These are phyloP conservation scores for Bonia amplexicaulis DNA, from an alignment of 176 grass and related monocot species.

Conservation along the genomic window DNA sequence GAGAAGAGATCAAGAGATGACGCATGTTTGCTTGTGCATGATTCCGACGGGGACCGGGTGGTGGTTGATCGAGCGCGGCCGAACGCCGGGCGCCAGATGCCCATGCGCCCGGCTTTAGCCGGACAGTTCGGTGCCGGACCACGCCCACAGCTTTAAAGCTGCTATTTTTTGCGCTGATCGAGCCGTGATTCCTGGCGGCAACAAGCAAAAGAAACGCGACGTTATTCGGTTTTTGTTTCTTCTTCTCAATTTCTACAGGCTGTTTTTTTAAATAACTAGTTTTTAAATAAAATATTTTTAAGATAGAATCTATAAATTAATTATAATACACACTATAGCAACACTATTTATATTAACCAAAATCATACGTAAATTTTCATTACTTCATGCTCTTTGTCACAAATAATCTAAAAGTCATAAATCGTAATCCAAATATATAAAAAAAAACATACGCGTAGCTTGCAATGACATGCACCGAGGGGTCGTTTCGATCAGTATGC, in stretches of 20 bases:
- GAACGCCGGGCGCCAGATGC: neutral
- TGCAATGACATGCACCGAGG: neutral
- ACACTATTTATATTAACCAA: too few species aligned
- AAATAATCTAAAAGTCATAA: too few species aligned
- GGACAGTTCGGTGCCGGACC: conserved; percentile 28
- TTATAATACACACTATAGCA: too few species aligned
- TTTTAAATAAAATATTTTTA: too few species aligned
- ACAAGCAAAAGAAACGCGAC: neutral
- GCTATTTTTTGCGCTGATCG: neutral
- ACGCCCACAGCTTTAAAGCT: conserved; percentile 7
- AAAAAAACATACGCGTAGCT: neutral
- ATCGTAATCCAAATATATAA: fast-evolving
- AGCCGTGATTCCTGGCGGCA: neutral
- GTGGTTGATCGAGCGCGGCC: neutral
- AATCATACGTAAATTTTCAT: too few species aligned
- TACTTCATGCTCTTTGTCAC: fast-evolving
- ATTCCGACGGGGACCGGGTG: neutral
- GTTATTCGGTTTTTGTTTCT: neutral
- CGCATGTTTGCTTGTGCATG: neutral
- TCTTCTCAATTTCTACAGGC: too few species aligned
- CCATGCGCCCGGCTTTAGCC: neutral
- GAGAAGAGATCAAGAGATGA: neutral
- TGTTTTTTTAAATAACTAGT: too few species aligned
- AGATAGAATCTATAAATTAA: too few species aligned
- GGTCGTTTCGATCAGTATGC: neutral